A percentile compares a stretch with the other conserved stretches of the same genome.
Evolutionary conservation across 2,329 filamentous ascomycete species (phyloP).

Genomic region (Diaporthe humulicola): DNA sequence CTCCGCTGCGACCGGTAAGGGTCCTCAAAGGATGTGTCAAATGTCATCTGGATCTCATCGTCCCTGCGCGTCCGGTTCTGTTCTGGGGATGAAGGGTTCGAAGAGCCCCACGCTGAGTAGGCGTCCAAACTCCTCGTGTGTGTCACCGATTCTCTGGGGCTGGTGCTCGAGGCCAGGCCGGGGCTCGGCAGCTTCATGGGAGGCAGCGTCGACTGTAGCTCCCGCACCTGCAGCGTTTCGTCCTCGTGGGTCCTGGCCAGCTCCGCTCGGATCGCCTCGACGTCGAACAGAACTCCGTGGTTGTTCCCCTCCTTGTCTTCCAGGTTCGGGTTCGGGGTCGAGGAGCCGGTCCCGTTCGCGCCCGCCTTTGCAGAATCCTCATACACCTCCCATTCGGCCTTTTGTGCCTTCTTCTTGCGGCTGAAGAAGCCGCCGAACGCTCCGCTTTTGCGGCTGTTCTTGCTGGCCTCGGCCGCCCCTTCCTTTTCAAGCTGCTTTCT

Average conservation of each 20-base stretch:
- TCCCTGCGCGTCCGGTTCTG: conserved; percentile 48
- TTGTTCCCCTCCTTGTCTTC: conserved; percentile 66
- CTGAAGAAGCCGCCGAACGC: conserved; percentile 81
- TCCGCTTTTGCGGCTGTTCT: conserved; percentile 51
- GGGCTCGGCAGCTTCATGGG: conserved; percentile 80
- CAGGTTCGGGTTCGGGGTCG: conserved; percentile 57
- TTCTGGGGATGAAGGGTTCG: conserved; percentile 24
- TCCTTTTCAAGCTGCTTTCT: conserved; percentile 87
- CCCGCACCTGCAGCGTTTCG: conserved; percentile 73
- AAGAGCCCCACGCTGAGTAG: conserved; percentile 19
- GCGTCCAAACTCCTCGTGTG: conserved; percentile 63
- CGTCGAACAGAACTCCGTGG: conserved; percentile 85
- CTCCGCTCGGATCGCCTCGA: conserved; percentile 92
- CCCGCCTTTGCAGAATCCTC: conserved; percentile 40
- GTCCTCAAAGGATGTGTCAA: conserved; percentile 72
- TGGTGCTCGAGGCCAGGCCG: conserved; percentile 48
- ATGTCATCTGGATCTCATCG: conserved; percentile 77
- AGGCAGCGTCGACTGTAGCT: conserved; percentile 89
- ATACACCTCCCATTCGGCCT: conserved; percentile 57
- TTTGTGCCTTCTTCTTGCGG: conserved; percentile 82
- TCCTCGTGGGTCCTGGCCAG: conserved; percentile 77
- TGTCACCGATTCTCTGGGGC: conserved; percentile 53
- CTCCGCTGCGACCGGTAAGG: conserved; percentile 36
- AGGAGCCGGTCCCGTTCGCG: conserved; percentile 44
- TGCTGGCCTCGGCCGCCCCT: conserved; percentile 62